Base-by-base conservation (phyloP, 768 basidiomycete genomes). In the Xerocomellus dryophilus region DNA sequence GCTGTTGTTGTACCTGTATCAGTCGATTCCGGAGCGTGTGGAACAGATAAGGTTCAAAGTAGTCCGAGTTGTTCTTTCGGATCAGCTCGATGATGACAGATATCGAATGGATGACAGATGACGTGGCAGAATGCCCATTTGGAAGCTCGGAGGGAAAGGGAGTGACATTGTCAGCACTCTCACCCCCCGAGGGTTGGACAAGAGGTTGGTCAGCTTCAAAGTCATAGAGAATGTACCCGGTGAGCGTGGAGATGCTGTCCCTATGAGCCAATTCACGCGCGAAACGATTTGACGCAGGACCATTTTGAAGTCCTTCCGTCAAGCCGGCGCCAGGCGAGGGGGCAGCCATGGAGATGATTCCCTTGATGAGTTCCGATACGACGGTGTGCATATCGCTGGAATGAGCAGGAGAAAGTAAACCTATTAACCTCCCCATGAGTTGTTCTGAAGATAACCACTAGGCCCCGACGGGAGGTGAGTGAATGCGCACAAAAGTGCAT, bases 11-110 rank as follows among this genome's bases (percentile, higher is more conserved):
- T 6, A 93, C 81, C 46, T 85, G 84, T 58, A 98, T 94, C 34
- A 98, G 79, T 43, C 93, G 83, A 66, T 94, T 94, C 45, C 95
- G 85, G 40, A 97, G 74, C 2, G 91, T 93, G 65, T 97, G 95
- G 73, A 97, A 98, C 12, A 98, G 79, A 69, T 94, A 96, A 5
- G 95, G 96, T 72, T 99, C 97, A 66, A 97, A 95, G 67, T 94
- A 98, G 69, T 99, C 96, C 36, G 95, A 96, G 69, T 98, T 98
- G 71, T 98, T 98, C 69, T 98, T 94, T 48, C 95, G 83, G 60
- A 98, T 97, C 38, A 97, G 80, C 68, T 98, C 96, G 59, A 95
- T 88, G 56, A 98, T 78, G 63, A 98, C 85, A 40, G 88, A 86
- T 61, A 95, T 89, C 11, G 91, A 86, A 58, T 93, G 84, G 25